phyloP scores from a whole-genome alignment of 75 land plant genomes.

The Sequoiadendron giganteum region DNA sequence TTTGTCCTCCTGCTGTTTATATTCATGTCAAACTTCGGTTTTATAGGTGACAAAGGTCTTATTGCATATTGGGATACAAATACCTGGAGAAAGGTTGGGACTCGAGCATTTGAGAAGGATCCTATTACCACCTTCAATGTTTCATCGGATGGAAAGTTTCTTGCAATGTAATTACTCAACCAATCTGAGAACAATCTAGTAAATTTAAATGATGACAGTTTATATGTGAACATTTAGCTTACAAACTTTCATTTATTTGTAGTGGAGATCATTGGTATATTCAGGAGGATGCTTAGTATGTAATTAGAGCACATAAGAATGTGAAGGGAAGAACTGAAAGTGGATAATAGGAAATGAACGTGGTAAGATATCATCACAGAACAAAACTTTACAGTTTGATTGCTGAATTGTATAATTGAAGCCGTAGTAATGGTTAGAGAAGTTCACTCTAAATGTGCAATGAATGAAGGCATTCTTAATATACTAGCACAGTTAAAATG shows the following conservation, averaged over 20 bases:
- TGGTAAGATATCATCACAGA: background rate
- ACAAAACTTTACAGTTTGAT: background rate
- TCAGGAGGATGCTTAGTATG: background rate
- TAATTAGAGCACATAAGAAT: background rate
- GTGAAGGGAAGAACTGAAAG: background rate
- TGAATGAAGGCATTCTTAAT: no score
- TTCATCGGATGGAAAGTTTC: constrained; percentile 73
- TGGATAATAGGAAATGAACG: background rate
- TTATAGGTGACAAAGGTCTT: constrained; percentile 53
- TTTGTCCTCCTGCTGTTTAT: background rate
- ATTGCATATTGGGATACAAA: constrained; percentile 68
- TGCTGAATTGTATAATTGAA: background rate
- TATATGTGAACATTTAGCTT: background rate
- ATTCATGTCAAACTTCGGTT: background rate
- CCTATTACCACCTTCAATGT: constrained; percentile 77
- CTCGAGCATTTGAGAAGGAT: constrained; percentile 59
- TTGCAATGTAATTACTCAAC: constrained; percentile 49
- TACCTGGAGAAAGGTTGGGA: constrained; percentile 63
- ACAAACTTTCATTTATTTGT: background rate
- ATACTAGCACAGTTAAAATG: no score
- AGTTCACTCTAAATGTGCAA: background rate
- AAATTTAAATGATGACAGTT: background rate
- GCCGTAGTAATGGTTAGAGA: background rate
- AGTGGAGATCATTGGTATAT: background rate
- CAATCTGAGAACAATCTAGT: background rate